A percentile compares a stretch with the other conserved stretches of the same genome.
These are phyloP conservation scores for Fonsecaea pedrosoi DNA, from an alignment of 2,329 filamentous ascomycete genomes.

Conservation along the genomic window DNA sequence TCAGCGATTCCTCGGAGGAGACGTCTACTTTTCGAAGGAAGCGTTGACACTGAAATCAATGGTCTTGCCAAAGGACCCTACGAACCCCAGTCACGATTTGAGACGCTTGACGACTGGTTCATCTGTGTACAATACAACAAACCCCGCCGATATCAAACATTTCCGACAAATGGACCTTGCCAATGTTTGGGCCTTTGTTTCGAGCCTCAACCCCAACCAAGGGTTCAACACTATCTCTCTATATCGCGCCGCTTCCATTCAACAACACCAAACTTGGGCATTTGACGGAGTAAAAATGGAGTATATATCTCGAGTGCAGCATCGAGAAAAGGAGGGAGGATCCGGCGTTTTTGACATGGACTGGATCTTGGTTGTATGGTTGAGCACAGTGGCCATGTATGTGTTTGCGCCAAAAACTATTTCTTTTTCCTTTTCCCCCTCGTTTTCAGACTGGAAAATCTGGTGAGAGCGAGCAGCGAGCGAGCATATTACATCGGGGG, in stretches of 20 bases:
- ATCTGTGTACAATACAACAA: background rate
- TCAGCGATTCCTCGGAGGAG: background rate
- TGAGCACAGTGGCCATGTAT: background rate
- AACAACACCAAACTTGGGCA: background rate
- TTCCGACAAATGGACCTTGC: background rate
- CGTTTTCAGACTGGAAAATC: background rate
- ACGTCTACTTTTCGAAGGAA: background rate
- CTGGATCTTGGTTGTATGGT: background rate
- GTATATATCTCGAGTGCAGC: background rate
- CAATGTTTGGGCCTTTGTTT: background rate
- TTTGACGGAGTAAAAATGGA: constrained; percentile 6
- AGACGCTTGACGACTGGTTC: background rate
- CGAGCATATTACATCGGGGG: too few relatives aligned
- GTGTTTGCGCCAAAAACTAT: too few relatives aligned
- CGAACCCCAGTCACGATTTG: background rate
- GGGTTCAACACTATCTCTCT: background rate
- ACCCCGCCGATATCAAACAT: background rate
- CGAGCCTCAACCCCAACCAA: background rate
- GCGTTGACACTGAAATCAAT: background rate
- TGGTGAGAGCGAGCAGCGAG: constrained; percentile 1
- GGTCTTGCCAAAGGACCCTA: background rate
- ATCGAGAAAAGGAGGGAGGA: background rate
- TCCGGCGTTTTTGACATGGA: background rate
- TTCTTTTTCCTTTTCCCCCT: background rate
- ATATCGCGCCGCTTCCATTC: background rate